Evolutionary conservation across 73 alveolate species (phyloP).

Genomic region (Symbiodinium natans): DNA sequence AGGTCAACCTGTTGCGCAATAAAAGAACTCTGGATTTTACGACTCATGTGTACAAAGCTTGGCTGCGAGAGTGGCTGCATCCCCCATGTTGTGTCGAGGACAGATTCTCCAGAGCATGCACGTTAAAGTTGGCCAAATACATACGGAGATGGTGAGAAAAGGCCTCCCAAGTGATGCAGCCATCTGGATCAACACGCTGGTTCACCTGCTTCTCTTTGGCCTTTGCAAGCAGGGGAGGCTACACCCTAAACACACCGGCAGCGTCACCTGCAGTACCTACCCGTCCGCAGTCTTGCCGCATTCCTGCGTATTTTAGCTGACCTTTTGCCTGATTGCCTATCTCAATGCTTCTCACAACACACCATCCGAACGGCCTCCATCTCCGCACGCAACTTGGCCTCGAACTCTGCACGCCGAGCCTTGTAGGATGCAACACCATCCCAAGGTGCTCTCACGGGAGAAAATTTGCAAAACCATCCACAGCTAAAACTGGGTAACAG

Average conservation of each 20-base stretch:
- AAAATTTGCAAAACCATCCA: too few relatives aligned
- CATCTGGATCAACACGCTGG: slow-evolving; percentile 37
- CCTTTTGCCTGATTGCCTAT: too few relatives aligned
- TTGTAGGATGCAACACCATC: too few relatives aligned
- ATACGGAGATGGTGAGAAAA: too few relatives aligned
- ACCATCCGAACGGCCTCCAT: too few relatives aligned
- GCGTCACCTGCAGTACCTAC: background rate
- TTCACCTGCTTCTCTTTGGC: slow-evolving; percentile 39
- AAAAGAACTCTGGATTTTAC: too few relatives aligned
- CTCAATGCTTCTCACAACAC: background rate
- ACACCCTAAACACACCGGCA: background rate
- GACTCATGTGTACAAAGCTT: too few relatives aligned
- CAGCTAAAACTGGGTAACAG: too few relatives aligned
- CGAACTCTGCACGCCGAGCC: background rate
- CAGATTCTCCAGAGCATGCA: background rate
- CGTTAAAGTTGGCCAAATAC: background rate
- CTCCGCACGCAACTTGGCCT: slow-evolving; percentile 19
- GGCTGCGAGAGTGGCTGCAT: background rate
- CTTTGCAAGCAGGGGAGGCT: background rate
- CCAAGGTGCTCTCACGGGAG: too few relatives aligned
- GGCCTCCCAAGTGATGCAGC: slow-evolving; percentile 81
- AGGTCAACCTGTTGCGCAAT: slow-evolving; percentile 28
- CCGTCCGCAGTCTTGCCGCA: background rate
- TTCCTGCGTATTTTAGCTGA: too few relatives aligned
- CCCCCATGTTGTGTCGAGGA: background rate